A percentile compares a stretch with the other conserved stretches of the same genome.
phyloP scores from a whole-genome alignment of 2,329 filamentous ascomycete genomes.

The Drechslerella dactyloides region DNA sequence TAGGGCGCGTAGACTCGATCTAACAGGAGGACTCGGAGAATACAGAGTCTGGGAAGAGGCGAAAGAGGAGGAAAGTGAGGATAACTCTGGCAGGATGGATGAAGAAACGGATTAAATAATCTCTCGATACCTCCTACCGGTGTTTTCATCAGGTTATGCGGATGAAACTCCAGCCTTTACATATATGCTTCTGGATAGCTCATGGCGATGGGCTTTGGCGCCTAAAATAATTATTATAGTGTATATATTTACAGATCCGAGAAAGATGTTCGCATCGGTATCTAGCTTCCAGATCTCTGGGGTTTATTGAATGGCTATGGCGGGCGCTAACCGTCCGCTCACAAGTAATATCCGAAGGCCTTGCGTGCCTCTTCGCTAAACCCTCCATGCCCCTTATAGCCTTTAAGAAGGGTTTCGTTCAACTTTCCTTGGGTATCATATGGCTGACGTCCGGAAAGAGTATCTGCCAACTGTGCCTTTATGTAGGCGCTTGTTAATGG shows the following conservation, averaged over 20 bases:
- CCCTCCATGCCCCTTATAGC: slow-evolving; percentile 28
- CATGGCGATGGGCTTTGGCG: too few species aligned
- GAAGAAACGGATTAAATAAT: background rate
- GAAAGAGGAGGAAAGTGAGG: slow-evolving; percentile 6
- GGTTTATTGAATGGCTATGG: too few species aligned
- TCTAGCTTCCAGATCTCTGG: too few species aligned
- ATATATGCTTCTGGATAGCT: too few species aligned
- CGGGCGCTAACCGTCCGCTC: too few species aligned
- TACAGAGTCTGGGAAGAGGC: slow-evolving; percentile 2
- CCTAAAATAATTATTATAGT: too few species aligned
- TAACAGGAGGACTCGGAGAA: slow-evolving; percentile 7
- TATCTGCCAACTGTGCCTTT: slow-evolving; percentile 55
- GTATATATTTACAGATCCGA: too few species aligned
- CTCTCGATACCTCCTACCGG: background rate
- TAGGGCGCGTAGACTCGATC: background rate
- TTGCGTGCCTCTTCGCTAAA: slow-evolving; percentile 41
- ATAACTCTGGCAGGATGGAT: background rate
- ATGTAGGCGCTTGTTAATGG: slow-evolving; percentile 55
- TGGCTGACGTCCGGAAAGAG: slow-evolving; percentile 55
- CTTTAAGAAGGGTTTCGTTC: slow-evolving; percentile 37
- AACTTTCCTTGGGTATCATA: slow-evolving; percentile 43
- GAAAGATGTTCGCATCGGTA: too few species aligned
- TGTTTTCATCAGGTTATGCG: too few species aligned
- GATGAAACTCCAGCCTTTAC: too few species aligned
- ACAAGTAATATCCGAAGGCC: slow-evolving; percentile 43